Conservation (phyloP, 345 rosid genomes). For the Lenwebbia sp. region DNA sequence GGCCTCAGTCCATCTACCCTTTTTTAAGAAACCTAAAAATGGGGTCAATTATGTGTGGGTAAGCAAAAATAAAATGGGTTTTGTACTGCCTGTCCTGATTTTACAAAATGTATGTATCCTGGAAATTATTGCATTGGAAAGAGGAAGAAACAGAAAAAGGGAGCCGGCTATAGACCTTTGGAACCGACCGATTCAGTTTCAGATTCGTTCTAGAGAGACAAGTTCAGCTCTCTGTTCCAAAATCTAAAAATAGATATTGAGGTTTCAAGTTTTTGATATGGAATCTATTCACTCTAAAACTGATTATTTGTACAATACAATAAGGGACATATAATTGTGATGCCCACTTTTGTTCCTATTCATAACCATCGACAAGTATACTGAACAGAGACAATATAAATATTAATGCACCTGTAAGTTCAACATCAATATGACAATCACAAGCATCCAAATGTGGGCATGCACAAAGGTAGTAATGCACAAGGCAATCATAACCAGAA, state of each 20-base stretch:
- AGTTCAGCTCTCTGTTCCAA: accelerated
- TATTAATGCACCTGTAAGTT: too few relatives aligned
- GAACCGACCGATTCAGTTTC: background rate
- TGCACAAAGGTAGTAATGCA: background rate
- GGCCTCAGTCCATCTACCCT: background rate
- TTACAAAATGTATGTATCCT: background rate
- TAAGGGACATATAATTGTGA: background rate
- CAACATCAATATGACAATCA: background rate
- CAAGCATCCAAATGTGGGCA: background rate
- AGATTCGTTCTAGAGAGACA: background rate
- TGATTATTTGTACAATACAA: background rate
- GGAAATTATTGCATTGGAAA: background rate
- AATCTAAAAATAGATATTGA: background rate
- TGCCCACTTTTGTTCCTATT: background rate
- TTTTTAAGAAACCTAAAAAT: background rate
- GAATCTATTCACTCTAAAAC: background rate
- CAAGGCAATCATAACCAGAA: background rate
- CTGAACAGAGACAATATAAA: too few relatives aligned
- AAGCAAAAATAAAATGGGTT: background rate
- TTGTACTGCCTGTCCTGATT: background rate
- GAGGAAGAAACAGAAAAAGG: background rate
- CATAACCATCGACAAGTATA: too few relatives aligned
- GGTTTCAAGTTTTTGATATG: background rate
- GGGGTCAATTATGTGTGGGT: background rate
- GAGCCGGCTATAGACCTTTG: background rate